Base-by-base conservation (phyloP, 768 basidiomycete species). In the Paxillus rubicundulus region DNA sequence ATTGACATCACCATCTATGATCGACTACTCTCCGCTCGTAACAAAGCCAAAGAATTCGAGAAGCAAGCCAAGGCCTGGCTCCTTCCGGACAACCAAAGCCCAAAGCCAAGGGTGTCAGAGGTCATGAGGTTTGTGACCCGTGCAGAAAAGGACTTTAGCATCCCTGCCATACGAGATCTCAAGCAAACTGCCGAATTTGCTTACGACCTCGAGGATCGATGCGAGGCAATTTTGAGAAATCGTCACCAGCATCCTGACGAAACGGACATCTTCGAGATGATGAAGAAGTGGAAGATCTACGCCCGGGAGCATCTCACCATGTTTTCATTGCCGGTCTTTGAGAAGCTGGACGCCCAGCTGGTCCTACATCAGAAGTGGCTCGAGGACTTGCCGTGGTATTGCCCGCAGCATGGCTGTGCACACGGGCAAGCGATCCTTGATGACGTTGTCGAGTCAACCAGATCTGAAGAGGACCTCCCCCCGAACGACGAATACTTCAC, bases 401-500 rank as follows among this genome's bases (percentile, higher is more conserved):
- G 86, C 60, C 71, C 75, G 4, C 81, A 84, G 53, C 89, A 91
- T 63, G 71, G 77, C 52, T 75, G 77, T 48, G 73, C 81, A 2
- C 87, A 92, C 59, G 81, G 82, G 14, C 77, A 84, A 61, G 69
- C 70, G 9, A 78, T 92, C 50, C 74, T 88, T 18, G 80, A 87
- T 18, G 91, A 93, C 61, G 88, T 93, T 27, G 61, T 90, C 20
- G 85, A 83, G 41, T 81, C 78, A 52, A 91, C 90, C 9, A 79
- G 82, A 27, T 81, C 85, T 4, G 87, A 89, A 47, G 91, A 92
- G 45, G 90, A 93, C 59, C 70, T 81, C 4, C 89, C 90, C 3
- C 89, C 89, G 1, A 76, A 72, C 5, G 88, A 92, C 64, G 88
- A 91, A 70, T 92, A 82, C 69, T 82, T 87, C 63, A 92, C 90